Conservation (phyloP, 2,329 filamentous ascomycete species). For the Alternaria arborescens region DNA sequence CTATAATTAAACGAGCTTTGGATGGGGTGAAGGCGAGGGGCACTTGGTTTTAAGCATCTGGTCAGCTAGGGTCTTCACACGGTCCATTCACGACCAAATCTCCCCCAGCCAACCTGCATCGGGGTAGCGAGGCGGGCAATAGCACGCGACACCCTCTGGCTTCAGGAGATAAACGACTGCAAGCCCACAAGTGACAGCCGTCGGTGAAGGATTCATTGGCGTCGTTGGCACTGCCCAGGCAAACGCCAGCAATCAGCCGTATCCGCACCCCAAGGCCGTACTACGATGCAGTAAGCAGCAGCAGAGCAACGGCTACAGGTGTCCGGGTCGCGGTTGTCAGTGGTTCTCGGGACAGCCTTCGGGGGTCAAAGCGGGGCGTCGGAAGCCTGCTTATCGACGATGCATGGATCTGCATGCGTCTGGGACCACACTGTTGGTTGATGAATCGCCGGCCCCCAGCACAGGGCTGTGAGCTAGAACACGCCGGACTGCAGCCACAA, state of each 20-base stretch:
- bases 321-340: slow-evolving; percentile 17
- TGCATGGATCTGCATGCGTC: slow-evolving; percentile 9
- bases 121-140: slow-evolving; percentile 23
- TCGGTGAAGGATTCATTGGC: slow-evolving; percentile 2
- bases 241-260: neutral
- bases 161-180: neutral
- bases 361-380: slow-evolving; percentile 8
- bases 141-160: slow-evolving; percentile 43
- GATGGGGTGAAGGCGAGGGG: slow-evolving; percentile 30
- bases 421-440: slow-evolving; percentile 17
- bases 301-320: slow-evolving; percentile 12
- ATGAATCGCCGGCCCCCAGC: neutral
- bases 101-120: slow-evolving; percentile 26
- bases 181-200: slow-evolving; percentile 7
- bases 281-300: neutral
- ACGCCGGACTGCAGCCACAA: slow-evolving; percentile 4
- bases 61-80: slow-evolving; percentile 32
- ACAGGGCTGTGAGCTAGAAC: slow-evolving; percentile 15
- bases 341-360: slow-evolving; percentile 16
- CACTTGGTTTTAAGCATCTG: slow-evolving; percentile 38
- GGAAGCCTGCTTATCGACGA: slow-evolving; percentile 13
- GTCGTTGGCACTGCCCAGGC: neutral
- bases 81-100: slow-evolving; percentile 26
- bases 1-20: slow-evolving; percentile 27
- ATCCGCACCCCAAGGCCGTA: slow-evolving; percentile 5